These are phyloP conservation scores for Euphorbia schlechtendalii DNA, from an alignment of 441 rosid species.

Conservation along the genomic window DNA sequence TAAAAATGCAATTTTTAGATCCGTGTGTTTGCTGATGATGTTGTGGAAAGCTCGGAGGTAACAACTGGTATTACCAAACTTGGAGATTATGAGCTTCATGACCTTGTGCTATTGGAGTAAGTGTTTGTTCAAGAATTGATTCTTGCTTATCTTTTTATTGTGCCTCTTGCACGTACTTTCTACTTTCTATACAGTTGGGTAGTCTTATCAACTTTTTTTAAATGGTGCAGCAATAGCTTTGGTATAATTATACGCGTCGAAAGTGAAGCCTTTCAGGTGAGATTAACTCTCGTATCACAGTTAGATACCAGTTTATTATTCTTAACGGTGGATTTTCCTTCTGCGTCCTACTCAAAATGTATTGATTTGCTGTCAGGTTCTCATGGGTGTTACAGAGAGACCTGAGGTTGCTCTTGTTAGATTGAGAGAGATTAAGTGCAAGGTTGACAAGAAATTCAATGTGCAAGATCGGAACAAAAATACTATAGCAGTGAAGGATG, in stretches of 20 bases:
- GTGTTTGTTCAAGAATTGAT: slow-evolving; percentile 24
- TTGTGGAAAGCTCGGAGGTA: slow-evolving; percentile 95
- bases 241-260: slow-evolving; percentile 96
- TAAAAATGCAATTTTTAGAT: slow-evolving; percentile 40
- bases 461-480: slow-evolving; percentile 73
- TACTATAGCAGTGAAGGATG: slow-evolving; percentile 72
- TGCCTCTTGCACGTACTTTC: slow-evolving; percentile 20
- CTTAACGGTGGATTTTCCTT: neutral
- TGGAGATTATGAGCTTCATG: slow-evolving; percentile 95
- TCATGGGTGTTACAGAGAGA: slow-evolving; percentile 93
- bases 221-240: slow-evolving; percentile 77
- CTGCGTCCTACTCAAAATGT: slow-evolving; percentile 3
- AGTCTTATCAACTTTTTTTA: too few species aligned
- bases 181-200: slow-evolving; percentile 36
- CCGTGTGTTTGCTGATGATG: slow-evolving; percentile 92
- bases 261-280: slow-evolving; percentile 93
- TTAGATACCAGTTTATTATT: neutral
- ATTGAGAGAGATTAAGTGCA: slow-evolving; percentile 92
- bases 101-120: slow-evolving; percentile 91
- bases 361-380: slow-evolving; percentile 48
- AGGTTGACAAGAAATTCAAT: slow-evolving; percentile 70
- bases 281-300: slow-evolving; percentile 7
- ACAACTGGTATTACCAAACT: slow-evolving; percentile 87
- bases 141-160: slow-evolving; percentile 10
- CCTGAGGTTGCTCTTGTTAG: slow-evolving; percentile 82